phyloP scores from a whole-genome alignment of 495 filamentous ascomycete genomes.

The Daldinia vernicosa region DNA sequence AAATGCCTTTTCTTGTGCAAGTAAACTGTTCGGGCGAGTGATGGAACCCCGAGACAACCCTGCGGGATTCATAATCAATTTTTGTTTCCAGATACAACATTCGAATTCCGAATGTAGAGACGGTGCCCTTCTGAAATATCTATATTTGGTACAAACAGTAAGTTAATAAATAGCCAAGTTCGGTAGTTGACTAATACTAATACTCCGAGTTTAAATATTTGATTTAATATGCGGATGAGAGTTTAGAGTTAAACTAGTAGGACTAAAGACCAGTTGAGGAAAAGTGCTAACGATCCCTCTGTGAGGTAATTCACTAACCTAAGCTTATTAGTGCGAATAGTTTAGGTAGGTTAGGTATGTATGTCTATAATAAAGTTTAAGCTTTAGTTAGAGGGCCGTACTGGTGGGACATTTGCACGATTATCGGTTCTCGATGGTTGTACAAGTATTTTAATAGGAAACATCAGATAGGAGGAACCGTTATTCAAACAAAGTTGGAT shows the following conservation, averaged over 20 bases:
- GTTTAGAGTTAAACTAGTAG: neutral
- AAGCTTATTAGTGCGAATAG: slow-evolving; percentile 6
- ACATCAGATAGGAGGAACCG: slow-evolving; percentile 1
- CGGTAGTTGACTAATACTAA: neutral
- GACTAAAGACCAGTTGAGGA: neutral
- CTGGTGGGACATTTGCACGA: slow-evolving; percentile 9
- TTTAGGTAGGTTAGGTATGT: too few relatives aligned
- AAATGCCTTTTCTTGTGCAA: slow-evolving; percentile 4
- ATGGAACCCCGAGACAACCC: neutral
- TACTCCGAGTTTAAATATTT: neutral
- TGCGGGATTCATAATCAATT: neutral
- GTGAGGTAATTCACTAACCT: neutral
- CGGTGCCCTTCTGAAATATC: neutral
- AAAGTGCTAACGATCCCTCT: neutral
- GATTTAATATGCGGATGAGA: neutral
- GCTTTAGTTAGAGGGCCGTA: slow-evolving; percentile 14
- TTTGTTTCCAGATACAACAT: neutral
- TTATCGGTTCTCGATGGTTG: neutral
- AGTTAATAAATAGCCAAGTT: neutral
- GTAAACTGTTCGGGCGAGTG: slow-evolving; percentile 12
- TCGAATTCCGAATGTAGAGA: neutral
- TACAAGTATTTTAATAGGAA: slow-evolving; percentile 7
- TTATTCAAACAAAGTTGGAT: slow-evolving; percentile 4
- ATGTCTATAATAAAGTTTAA: slow-evolving; percentile 13
- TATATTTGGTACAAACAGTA: neutral